Evolutionary conservation across 2,329 filamentous ascomycete species (phyloP), one percentile per base, ranked within the genome.

Genomic region (Dichotomopilus funicola): DNA sequence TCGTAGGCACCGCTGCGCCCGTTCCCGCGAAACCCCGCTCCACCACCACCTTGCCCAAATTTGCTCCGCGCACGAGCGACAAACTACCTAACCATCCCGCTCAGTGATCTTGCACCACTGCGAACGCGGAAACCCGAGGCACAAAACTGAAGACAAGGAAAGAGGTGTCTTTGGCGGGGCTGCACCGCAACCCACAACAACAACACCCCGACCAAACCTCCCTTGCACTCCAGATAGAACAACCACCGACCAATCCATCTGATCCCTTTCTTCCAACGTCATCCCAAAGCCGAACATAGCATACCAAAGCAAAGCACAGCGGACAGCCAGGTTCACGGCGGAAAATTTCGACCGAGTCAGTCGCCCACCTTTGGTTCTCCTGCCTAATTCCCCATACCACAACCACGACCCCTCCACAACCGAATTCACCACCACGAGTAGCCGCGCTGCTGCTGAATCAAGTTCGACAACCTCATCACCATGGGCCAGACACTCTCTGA

Each of bases 401-500:
- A 51, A 61, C 64, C 44, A 59, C 19, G 19, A 27, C 61, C 61
- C 62, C 58, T 61, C 61, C 60, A 27, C 19, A 27, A 27, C 19
- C 19, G 19, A 27, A 27, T 27, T 27, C 19, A 27, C 19, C 19
- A 27, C 51, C 49, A 61, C 58, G 54, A 59, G 66, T 67, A 67
- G 65, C 63, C 61, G 60, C 59, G 53, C 47, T 52, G 63, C 66
- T 65, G 63, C 66, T 65, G 63, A 62, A 58, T 54, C 51, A 62
- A 63, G 63, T 59, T 59, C 59, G 61, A 56, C 62, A 63, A 65
- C 59, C 65, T 62, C 65, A 65, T 70, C 70, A 72, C 71, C 76
- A 99, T 99, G 94, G 94, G 94, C 83, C 94, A 99, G 81, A 99
- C 94, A 75, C 86, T 99, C 71, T 97, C 92, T 69, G 94, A 99